Evolutionary conservation across 2,329 filamentous ascomycete species (phyloP).

Genomic region (Immersiporthe knoxdaviesiana): DNA sequence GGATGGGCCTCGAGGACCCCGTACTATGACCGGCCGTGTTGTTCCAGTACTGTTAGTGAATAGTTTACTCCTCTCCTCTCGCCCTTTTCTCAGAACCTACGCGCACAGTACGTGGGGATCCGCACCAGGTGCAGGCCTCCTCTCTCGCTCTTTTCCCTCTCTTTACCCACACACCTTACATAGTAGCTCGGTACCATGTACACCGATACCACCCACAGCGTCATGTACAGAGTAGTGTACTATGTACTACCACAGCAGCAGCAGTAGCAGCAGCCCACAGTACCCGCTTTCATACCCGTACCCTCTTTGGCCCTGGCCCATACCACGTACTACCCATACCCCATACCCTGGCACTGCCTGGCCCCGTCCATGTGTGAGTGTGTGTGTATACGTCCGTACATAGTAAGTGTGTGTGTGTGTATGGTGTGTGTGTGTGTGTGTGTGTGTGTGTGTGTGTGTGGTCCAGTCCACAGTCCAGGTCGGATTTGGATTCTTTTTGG

Average conservation of each 20-base stretch:
- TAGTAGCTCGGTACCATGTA: not conserved
- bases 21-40: not conserved
- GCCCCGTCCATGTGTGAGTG: not conserved
- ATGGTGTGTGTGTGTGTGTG: conserved; percentile 2
- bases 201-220: too few relatives aligned
- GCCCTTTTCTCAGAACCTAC: not conserved
- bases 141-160: not conserved
- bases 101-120: not conserved
- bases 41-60: too few relatives aligned
- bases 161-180: not conserved
- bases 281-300: conserved; percentile 8
- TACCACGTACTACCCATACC: not conserved
- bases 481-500: conserved; percentile 16
- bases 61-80: not conserved
- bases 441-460: not conserved
- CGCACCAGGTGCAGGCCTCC: not conserved
- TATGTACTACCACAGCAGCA: not conserved
- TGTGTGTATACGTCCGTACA: not conserved
- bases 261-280: not conserved
- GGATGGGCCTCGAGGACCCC: not conserved
- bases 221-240: not conserved
- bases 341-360: conserved; percentile 18
- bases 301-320: not conserved
- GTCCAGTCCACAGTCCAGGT: conserved; percentile 24
- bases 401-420: not conserved